Evolutionary conservation across 1,139 yeast genomes (phyloP).

Genomic region (Maudiozyma humilis): DNA sequence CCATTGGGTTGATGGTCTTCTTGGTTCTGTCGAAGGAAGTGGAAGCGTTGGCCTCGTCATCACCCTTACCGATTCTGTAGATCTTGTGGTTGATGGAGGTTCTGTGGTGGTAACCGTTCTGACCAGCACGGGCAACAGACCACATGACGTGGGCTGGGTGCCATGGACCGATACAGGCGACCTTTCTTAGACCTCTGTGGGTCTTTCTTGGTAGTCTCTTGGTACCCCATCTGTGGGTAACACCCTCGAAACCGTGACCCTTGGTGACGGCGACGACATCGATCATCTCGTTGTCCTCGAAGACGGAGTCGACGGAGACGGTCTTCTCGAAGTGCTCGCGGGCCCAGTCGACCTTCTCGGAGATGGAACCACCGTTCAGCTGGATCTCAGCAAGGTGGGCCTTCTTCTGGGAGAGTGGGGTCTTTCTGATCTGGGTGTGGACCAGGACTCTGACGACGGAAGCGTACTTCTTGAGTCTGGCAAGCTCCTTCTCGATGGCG

Average conservation of each 20-base stretch:
- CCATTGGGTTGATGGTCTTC: slow-evolving; percentile 99
- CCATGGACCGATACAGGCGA: slow-evolving; percentile 99
- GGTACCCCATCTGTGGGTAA: slow-evolving; percentile 99
- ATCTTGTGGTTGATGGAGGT: slow-evolving; percentile 99
- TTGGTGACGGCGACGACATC: slow-evolving; percentile 99
- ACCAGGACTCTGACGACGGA: slow-evolving; percentile 97
- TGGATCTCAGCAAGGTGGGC: slow-evolving; percentile 99
- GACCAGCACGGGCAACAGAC: slow-evolving; percentile 99
- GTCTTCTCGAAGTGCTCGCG: slow-evolving; percentile 99
- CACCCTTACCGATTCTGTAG: slow-evolving; percentile 98
- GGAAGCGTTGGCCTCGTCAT: slow-evolving; percentile 87
- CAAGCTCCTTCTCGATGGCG: slow-evolving; percentile 90
- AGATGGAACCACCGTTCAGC: slow-evolving; percentile 97
- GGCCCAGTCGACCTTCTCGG: slow-evolving; percentile 98
- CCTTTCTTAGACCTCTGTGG: slow-evolving; percentile 99
- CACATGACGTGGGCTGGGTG: slow-evolving; percentile 99
- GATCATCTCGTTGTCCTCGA: slow-evolving; percentile 97
- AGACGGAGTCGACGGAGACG: slow-evolving; percentile 87
- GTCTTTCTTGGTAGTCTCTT: slow-evolving; percentile 99
- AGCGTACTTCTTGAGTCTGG: slow-evolving; percentile 98
- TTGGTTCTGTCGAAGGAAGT: slow-evolving; percentile 98
- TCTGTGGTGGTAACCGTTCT: slow-evolving; percentile 99
- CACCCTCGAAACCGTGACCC: slow-evolving; percentile 99
- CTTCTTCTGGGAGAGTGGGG: slow-evolving; percentile 98
- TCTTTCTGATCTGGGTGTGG: slow-evolving; percentile 99